Evolutionary conservation across 176 grass and related monocot genomes (phyloP).

Genomic region (Aegilops umbellulata): DNA sequence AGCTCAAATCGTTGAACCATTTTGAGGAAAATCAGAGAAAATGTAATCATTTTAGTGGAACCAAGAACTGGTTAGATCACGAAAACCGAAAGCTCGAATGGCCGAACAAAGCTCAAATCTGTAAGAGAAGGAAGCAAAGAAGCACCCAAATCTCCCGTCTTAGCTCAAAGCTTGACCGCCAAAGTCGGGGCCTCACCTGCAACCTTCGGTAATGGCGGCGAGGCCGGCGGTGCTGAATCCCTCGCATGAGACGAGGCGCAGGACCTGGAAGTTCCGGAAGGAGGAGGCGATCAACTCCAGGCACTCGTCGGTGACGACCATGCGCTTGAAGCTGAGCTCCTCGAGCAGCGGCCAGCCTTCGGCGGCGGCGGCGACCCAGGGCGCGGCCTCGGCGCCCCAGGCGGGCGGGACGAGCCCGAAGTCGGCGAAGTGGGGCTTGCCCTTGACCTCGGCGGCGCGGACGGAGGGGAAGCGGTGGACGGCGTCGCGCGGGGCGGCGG

Average conservation of each 20-base stretch:
- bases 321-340: conserved; percentile 77
- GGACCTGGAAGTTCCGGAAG: conserved; percentile 69
- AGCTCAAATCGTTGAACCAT: not conserved
- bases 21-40: not conserved
- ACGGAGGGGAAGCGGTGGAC: conserved; percentile 53
- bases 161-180: conserved; percentile 21
- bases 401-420: conserved; percentile 50
- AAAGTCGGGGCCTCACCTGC: conserved; percentile 44
- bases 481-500: conserved; percentile 40
- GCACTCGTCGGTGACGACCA: conserved; percentile 79
- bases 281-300: conserved; percentile 64
- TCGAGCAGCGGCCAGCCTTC: conserved; percentile 68
- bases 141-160: not conserved
- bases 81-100: not conserved
- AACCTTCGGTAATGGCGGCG: conserved; percentile 59
- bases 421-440: conserved; percentile 76
- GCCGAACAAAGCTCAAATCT: conserved; percentile 13
- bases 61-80: conserved; percentile 9
- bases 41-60: not conserved
- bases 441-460: conserved; percentile 54
- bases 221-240: conserved; percentile 66
- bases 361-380: conserved; percentile 59
- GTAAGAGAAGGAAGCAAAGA: not conserved
- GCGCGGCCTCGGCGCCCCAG: conserved; percentile 59
- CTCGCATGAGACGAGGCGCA: conserved; percentile 66